Evolutionary conservation across 2,329 filamentous ascomycete species (phyloP).

Genomic region (Fusarium multiceps): DNA sequence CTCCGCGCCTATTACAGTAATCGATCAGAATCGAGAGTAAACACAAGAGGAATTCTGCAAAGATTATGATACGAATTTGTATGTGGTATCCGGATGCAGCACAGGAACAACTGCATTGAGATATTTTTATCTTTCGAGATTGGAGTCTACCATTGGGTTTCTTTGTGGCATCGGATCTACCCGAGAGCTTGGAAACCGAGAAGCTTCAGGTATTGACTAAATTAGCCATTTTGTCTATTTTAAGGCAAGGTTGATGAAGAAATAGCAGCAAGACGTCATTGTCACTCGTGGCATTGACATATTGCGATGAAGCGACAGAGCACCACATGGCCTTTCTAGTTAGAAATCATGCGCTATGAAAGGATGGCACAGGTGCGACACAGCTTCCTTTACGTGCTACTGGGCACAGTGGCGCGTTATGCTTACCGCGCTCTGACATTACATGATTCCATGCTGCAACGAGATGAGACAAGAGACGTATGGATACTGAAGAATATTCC

Average conservation of each 20-base stretch:
- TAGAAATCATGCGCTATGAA: constrained; percentile 3
- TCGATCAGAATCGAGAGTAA: constrained; percentile 10
- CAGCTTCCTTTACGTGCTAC: constrained; percentile 19
- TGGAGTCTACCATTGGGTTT: background rate
- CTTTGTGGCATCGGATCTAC: background rate
- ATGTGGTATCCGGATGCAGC: constrained; percentile 13
- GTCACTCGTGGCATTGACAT: constrained; percentile 6
- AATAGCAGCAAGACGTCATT: constrained; percentile 2
- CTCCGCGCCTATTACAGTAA: constrained; percentile 14
- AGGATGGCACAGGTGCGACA: constrained; percentile 17
- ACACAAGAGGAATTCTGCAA: constrained; percentile 20
- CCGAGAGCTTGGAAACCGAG: background rate
- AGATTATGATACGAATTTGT: constrained; percentile 6
- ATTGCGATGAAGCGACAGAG: background rate
- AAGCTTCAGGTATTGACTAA: background rate
- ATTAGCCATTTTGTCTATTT: background rate
- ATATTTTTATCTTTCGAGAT: constrained; percentile 2
- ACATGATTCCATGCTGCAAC: constrained; percentile 12
- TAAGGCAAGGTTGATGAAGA: background rate
- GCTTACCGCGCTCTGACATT: constrained; percentile 14
- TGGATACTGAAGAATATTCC: constrained; percentile 13
- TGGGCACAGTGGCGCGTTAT: constrained; percentile 8
- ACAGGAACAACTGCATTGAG: background rate
- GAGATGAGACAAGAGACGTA: constrained; percentile 28
- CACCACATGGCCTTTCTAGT: background rate